phyloP scores from a whole-genome alignment of 495 filamentous ascomycete species.

The Parathielavia appendiculata region DNA sequence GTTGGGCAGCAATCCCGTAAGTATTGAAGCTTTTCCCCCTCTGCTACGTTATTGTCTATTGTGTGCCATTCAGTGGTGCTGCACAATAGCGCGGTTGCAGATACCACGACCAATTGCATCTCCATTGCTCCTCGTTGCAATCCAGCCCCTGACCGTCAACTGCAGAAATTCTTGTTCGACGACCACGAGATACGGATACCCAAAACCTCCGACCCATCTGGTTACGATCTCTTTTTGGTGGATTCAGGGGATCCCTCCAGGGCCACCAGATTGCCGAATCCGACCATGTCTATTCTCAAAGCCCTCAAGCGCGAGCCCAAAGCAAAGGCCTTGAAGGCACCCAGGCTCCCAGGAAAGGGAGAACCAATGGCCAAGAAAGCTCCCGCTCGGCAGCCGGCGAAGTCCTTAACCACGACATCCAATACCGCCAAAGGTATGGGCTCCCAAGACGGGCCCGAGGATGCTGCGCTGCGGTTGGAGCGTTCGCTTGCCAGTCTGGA shows the following conservation, averaged over 20 bases:
- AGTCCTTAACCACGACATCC: constrained; percentile 8
- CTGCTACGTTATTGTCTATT: constrained; percentile 25
- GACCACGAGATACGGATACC: constrained; percentile 35
- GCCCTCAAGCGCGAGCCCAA: constrained; percentile 38
- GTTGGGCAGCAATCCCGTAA: constrained; percentile 53
- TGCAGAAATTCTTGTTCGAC: constrained; percentile 39
- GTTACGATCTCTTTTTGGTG: constrained; percentile 44
- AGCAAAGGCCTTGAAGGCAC: constrained; percentile 23
- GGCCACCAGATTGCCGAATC: constrained; percentile 36
- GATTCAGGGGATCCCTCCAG: constrained; percentile 28
- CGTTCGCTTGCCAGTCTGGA: constrained; percentile 34
- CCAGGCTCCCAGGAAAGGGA: constrained; percentile 14
- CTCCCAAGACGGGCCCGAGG: constrained; percentile 21
- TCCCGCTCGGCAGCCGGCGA: constrained; percentile 1
- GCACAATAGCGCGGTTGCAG: constrained; percentile 13
- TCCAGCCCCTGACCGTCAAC: constrained; percentile 14
- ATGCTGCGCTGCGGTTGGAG: constrained; percentile 37
- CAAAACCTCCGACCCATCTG: constrained; percentile 30
- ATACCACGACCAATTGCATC: constrained; percentile 12
- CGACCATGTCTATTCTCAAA: constrained; percentile 41
- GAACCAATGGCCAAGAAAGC: constrained; percentile 2
- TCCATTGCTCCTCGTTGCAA: background rate
- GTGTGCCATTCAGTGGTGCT: constrained; percentile 12
- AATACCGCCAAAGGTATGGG: constrained; percentile 10
- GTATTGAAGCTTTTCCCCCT: constrained; percentile 27